Conservation (phyloP, 2,329 filamentous ascomycete species). For the Scedosporium apiospermum region DNA sequence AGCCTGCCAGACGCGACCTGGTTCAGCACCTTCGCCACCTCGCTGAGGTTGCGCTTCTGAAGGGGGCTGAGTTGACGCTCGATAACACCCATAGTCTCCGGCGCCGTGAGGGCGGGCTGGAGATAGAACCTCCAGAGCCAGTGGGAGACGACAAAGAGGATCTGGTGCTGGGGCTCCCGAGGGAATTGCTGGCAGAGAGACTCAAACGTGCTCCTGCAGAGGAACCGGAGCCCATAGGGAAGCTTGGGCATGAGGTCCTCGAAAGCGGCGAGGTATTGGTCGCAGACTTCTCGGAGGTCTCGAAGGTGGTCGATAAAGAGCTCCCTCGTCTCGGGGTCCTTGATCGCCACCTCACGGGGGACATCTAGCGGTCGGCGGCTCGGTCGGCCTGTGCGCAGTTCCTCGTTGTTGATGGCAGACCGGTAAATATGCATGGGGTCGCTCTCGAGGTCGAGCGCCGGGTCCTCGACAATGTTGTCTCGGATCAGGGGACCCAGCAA, state of each 20-base stretch:
- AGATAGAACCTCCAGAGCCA: constrained; percentile 96
- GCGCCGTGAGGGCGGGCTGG: constrained; percentile 77
- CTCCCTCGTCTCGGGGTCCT: constrained; percentile 83
- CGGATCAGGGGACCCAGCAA: constrained; percentile 76
- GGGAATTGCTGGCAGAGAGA: constrained; percentile 68
- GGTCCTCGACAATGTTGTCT: constrained; percentile 88
- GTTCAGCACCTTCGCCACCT: constrained; percentile 83
- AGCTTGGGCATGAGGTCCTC: constrained; percentile 80
- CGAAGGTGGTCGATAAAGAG: constrained; percentile 92
- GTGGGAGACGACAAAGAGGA: constrained; percentile 76
- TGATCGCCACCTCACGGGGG: constrained; percentile 86
- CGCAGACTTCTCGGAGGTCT: constrained; percentile 86
- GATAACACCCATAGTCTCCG: constrained; percentile 86
- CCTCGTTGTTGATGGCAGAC: constrained; percentile 93
- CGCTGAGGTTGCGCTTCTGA: constrained; percentile 83
- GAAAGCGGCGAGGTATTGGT: constrained; percentile 74
- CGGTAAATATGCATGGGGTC: constrained; percentile 97
- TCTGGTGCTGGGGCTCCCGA: constrained; percentile 63
- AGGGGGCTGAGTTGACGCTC: constrained; percentile 82
- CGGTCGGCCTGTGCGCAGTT: constrained; percentile 79
- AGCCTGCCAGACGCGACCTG: constrained; percentile 82
- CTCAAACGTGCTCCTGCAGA: constrained; percentile 79
- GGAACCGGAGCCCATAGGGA: constrained; percentile 85
- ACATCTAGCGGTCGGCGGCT: constrained; percentile 77
- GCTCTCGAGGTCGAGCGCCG: constrained; percentile 84